Base-by-base conservation (phyloP, 306 rosid genomes). In the Glycine soja region DNA sequence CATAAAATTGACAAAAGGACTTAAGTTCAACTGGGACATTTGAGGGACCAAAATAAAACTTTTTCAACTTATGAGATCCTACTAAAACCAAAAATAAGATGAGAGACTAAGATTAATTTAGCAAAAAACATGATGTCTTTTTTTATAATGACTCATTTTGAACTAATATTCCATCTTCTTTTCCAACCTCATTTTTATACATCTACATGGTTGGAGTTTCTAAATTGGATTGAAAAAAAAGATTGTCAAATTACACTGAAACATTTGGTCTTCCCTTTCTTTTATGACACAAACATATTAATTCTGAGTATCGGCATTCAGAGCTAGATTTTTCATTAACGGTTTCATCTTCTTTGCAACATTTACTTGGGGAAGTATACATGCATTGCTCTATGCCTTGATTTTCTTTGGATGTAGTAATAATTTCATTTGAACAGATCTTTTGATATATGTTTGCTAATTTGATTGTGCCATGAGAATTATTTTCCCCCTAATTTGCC, bases 251-350 rank as follows among this genome's bases (percentile, higher is more conserved):
- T 38, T 38, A 19, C 34, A 5, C 42, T 18, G 47, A 8, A 68
- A 68, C 43, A 42, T 6, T 53, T n/a, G 9, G 13, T 24, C 34
- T 3, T 2, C 11, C 42, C 19, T 36, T 51, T 45, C 53, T 59
- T 59, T 75, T 24, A 45, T 61, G 48, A 61, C 48, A 13, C 18
- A 32, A 51, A 72, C 15, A 0, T 65, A 9, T 40, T 14, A 40
- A 19, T 48, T 15, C 15, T 10, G 16, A 46, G 7, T 48, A 79
- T 80, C 43, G 47, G 53, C 40, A 2, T 38, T 24, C 14, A 63
- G 67, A 52, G 79, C 48, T 24, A 64, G 59, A 34, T 10, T 63
- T 81, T 73, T 63, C 15, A 73, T 63, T 10, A 7, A 24, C 40
- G 62, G 12, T 48, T 72, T 61, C 40, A 38, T 38, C n/a, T 38